Base-by-base conservation (phyloP, 2,329 filamentous ascomycete species). In the Fusarium caatingaense region DNA sequence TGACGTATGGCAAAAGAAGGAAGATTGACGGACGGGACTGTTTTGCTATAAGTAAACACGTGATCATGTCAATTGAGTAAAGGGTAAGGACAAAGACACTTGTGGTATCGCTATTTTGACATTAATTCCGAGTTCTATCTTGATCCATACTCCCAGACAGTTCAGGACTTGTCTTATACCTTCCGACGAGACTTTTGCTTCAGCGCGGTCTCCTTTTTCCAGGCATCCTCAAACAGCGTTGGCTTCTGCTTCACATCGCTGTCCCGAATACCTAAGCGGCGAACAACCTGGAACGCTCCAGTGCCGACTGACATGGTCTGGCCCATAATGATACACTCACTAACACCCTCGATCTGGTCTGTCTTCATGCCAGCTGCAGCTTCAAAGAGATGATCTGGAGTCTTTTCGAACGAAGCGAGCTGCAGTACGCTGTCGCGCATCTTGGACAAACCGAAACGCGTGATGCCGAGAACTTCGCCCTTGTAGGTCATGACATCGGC, bases 401-500 rank as follows among this genome's bases (percentile, higher is more conserved):
- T 99, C 87, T 98, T 98, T 82, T 99, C 96, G 77, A 99, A 99
- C 20, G 92, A 95, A 1, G 96, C 96, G 15, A 99, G 87, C 80
- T 99, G 96, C 59, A 99, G 84, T 13, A 98, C 96, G 18, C 89
- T 93, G 80, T 99, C 96, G 54, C 96, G 88, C 92, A 97, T 98
- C 85, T 98, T 99, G 60, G 94, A 92, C 27, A 99, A 86, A 54
- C 96, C 96, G 80, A 98, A 98, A 32, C 96, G 91, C 4, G 96
- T 99, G 78, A 99, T 99, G 54, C 96, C 96, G 20, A 98, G 87
- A 0, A 99, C 93, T 73, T 98, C 95, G 53, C 96, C 96, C 83
- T 98, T 98, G 86, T 95, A 98, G 1, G 96, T 98, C 96, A 99
- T 99, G 56, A 98, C 94, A 76, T 99, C 96, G 13, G 96, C 95